These are phyloP conservation scores for Coprinopsis marcescibilis DNA, from an alignment of 768 basidiomycete genomes.

Conservation along the genomic window DNA sequence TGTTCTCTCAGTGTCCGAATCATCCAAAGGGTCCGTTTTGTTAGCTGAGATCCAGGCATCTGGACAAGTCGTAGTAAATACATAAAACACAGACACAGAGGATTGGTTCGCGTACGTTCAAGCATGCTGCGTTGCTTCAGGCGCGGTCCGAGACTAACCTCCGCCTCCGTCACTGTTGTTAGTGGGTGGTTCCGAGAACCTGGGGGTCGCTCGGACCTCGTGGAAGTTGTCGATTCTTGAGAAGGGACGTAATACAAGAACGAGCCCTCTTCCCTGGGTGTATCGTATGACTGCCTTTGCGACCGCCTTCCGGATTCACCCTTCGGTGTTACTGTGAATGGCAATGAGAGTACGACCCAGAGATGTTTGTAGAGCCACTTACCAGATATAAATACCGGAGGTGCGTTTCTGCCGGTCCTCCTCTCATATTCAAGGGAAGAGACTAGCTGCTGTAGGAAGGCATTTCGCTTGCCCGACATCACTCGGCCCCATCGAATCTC, in stretches of 20 bases:
- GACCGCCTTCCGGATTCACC: conserved; percentile 27
- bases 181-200: background rate
- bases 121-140: conserved; percentile 36
- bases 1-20: conserved; percentile 64
- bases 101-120: conserved; percentile 28
- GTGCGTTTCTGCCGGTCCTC: conserved; percentile 32
- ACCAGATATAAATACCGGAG: conserved; percentile 46
- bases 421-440: conserved; percentile 48
- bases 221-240: conserved; percentile 19
- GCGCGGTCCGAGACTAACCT: conserved; percentile 1
- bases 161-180: background rate
- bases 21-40: conserved; percentile 57
- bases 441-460: conserved; percentile 68
- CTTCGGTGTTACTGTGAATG: conserved; percentile 18
- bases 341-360: background rate
- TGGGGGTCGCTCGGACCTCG: background rate
- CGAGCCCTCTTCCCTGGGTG: conserved; percentile 35
- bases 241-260: conserved; percentile 49
- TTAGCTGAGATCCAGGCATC: conserved; percentile 70
- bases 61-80: conserved; percentile 23
- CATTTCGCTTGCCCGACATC: conserved; percentile 69
- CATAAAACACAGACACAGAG: conserved; percentile 7
- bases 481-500: conserved; percentile 73
- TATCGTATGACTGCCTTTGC: conserved; percentile 36
- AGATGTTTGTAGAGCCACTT: background rate